Evolutionary conservation across 371 early-diverging fungal genomes (phyloP).

Genomic region (Mortierella sp.): DNA sequence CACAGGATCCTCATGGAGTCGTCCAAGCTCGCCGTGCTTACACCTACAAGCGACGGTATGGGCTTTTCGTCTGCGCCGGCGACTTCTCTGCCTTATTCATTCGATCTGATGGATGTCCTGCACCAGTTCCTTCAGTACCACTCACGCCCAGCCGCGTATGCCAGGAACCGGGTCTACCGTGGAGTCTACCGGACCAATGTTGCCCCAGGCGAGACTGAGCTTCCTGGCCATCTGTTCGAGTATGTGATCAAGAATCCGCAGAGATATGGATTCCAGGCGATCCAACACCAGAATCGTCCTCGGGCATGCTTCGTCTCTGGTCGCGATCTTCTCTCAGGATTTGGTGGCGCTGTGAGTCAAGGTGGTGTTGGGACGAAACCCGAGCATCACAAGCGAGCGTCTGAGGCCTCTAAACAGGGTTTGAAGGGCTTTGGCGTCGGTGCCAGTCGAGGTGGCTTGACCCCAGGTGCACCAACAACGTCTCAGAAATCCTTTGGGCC

Average conservation of each 20-base stretch:
- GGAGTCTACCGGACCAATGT: constrained; percentile 67
- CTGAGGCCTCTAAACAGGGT: constrained; percentile 16
- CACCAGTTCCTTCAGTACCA: constrained; percentile 72
- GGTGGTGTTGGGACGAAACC: background rate
- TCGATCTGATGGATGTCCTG: constrained; percentile 76
- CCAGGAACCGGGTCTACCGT: constrained; percentile 72
- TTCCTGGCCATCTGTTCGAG: constrained; percentile 65
- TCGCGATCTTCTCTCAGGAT: constrained; percentile 36
- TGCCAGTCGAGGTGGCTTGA: constrained; percentile 25
- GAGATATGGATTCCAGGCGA: constrained; percentile 69
- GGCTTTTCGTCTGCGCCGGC: constrained; percentile 20
- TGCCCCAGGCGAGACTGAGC: constrained; percentile 57
- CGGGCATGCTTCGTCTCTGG: constrained; percentile 58
- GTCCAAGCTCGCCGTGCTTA: constrained; percentile 26
- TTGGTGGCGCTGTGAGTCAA: background rate
- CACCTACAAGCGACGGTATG: constrained; percentile 11
- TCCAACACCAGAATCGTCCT: constrained; percentile 50
- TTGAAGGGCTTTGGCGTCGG: constrained; percentile 51
- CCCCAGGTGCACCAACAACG: background rate
- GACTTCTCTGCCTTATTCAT: constrained; percentile 56
- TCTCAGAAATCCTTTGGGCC: constrained; percentile 24
- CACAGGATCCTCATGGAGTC: constrained; percentile 68
- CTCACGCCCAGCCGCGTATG: constrained; percentile 72
- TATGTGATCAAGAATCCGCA: constrained; percentile 78
- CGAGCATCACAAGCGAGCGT: constrained; percentile 11